Percentiles rank a stretch among this genome's conserved stretches.
Evolutionary conservation across 441 rosid species (phyloP).

Genomic region (Codiaeum variegatum): DNA sequence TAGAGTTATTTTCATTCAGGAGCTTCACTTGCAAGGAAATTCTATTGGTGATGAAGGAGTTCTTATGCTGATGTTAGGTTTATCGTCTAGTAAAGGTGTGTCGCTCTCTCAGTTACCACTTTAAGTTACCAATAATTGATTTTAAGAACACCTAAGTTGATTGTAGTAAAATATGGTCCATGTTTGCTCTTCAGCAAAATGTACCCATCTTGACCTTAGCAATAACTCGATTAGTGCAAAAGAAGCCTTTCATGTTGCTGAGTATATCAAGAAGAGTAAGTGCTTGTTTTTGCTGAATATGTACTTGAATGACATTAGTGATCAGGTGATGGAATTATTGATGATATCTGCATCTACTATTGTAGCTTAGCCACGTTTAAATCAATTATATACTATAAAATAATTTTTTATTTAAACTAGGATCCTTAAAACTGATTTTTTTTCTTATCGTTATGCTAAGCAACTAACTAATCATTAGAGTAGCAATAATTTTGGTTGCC

Average conservation of each 20-base stretch:
- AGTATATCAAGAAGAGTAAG: constrained; percentile 82
- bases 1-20: constrained; percentile 41
- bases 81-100: constrained; percentile 79
- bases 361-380: background rate
- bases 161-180: constrained; percentile 20
- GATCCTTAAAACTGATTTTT: too few relatives aligned
- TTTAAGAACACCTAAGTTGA: background rate
- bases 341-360: background rate
- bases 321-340: constrained; percentile 53
- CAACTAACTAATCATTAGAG: too few relatives aligned
- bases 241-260: constrained; percentile 81
- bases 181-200: constrained; percentile 53
- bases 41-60: constrained; percentile 92
- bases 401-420: too few relatives aligned
- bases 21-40: constrained; percentile 93
- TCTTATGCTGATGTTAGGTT: constrained; percentile 75
- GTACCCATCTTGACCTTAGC: constrained; percentile 78
- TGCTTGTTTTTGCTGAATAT: constrained; percentile 90
- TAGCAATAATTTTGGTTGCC: too few relatives aligned
- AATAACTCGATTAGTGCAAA: constrained; percentile 81
- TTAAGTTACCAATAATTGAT: constrained; percentile 5
- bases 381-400: background rate
- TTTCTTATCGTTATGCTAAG: too few relatives aligned
- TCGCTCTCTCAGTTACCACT: constrained; percentile 12
- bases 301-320: constrained; percentile 95